Evolutionary conservation across 805 yeast genomes (phyloP).

Genomic region (Lachancea fermentati): DNA sequence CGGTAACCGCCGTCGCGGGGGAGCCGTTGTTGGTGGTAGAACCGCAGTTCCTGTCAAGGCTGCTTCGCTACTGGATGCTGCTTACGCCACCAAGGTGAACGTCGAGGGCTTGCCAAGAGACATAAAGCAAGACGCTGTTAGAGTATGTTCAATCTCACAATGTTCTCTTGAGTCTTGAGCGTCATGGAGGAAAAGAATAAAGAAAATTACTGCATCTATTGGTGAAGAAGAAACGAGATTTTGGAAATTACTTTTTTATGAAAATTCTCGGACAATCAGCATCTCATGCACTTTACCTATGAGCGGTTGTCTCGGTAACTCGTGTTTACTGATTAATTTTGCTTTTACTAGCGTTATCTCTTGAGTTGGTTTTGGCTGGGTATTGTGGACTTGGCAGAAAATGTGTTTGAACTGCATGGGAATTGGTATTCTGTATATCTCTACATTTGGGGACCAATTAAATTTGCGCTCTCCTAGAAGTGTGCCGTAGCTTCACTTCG

Average conservation of each 20-base stretch:
- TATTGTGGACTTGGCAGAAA: not conserved
- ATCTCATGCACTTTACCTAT: too few species aligned
- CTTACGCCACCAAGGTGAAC: constrained; percentile 73
- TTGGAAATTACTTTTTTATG: too few species aligned
- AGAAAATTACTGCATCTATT: not conserved
- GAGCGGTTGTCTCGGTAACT: not conserved
- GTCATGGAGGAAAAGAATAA: not conserved
- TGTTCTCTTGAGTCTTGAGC: not conserved
- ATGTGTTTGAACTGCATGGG: not conserved
- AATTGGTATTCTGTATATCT: not conserved
- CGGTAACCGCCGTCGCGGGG: constrained; percentile 22
- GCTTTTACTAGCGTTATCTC: not conserved
- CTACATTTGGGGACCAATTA: constrained; percentile 26
- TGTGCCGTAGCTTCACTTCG: not conserved
- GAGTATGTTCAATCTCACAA: constrained; percentile 54
- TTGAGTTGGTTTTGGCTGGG: not conserved
- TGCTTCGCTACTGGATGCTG: constrained; percentile 38
- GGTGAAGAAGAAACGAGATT: not conserved
- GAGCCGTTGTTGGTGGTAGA: constrained; percentile 18
- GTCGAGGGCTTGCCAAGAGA: constrained; percentile 84
- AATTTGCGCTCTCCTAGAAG: constrained; percentile 25
- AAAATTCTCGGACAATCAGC: too few species aligned
- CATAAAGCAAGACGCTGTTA: constrained; percentile 75
- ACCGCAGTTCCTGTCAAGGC: constrained; percentile 32
- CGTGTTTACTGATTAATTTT: not conserved